Percentiles rank a stretch among this genome's conserved stretches.
phyloP scores from a whole-genome alignment of 73 alveolate genomes.

The Effrenium voratum region DNA sequence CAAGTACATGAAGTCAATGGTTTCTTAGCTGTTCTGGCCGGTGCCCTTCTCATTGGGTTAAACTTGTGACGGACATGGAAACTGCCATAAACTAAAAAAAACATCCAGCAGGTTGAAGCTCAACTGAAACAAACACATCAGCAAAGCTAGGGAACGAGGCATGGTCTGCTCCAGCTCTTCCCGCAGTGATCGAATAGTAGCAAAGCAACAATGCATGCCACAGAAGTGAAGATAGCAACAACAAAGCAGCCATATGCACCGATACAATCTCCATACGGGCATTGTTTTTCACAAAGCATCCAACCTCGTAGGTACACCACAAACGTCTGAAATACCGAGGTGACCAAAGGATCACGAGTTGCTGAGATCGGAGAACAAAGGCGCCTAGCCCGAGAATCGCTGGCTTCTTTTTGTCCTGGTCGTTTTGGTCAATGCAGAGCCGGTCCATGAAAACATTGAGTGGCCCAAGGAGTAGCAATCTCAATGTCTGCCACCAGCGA shows the following conservation, averaged over 20 bases:
- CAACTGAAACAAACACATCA: no score
- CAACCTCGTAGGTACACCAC: neutral
- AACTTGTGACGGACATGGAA: no score
- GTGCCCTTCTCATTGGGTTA: no score
- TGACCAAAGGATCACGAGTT: conserved; percentile 9
- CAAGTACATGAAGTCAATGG: neutral
- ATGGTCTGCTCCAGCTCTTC: neutral
- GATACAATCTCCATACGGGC: neutral
- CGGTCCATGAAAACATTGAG: conserved; percentile 4
- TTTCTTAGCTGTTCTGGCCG: neutral
- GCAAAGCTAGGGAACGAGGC: neutral
- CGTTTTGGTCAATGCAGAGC: conserved; percentile 16
- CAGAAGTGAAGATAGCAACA: neutral
- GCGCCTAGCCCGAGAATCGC: neutral
- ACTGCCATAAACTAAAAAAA: no score
- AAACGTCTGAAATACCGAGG: neutral
- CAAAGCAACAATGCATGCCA: neutral
- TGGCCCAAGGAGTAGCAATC: neutral
- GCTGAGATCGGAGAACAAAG: neutral
- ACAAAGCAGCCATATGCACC: neutral
- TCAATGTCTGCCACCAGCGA: neutral
- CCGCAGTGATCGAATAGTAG: neutral
- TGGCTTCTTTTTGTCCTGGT: conserved; percentile 2
- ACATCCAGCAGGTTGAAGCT: no score
- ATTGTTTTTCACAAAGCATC: neutral